phyloP scores from a whole-genome alignment of 345 rosid genomes.

The Rubroshorea leprosula region DNA sequence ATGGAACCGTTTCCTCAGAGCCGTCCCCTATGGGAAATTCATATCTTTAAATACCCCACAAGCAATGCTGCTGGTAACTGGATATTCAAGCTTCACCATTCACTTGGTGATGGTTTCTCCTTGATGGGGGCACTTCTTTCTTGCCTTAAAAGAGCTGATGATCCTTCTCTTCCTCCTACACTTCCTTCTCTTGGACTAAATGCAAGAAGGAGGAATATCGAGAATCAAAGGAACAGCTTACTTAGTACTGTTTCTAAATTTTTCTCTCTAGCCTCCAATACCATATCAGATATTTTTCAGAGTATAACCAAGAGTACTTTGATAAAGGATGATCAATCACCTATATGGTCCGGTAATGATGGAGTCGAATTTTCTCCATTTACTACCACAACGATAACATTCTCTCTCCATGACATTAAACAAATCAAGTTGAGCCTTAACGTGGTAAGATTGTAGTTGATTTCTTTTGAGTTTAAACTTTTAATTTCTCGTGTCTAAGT shows the following conservation, averaged over 20 bases:
- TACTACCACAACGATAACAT: slow-evolving; percentile 13
- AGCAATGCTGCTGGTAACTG: slow-evolving; percentile 17
- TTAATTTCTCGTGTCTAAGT: too few species aligned
- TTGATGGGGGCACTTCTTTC: slow-evolving; percentile 37
- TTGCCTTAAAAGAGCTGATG: slow-evolving; percentile 29
- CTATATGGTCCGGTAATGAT: slow-evolving; percentile 15
- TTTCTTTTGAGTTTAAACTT: too few species aligned
- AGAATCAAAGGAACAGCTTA: too few species aligned
- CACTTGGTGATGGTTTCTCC: slow-evolving; percentile 38
- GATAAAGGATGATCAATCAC: slow-evolving; percentile 22
- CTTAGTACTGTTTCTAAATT: background rate
- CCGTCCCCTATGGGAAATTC: slow-evolving; percentile 37
- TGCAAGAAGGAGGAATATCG: background rate
- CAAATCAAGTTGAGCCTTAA: slow-evolving; percentile 21
- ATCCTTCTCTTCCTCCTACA: slow-evolving; percentile 30
- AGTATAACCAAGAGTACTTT: slow-evolving; percentile 23
- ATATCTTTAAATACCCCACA: slow-evolving; percentile 28
- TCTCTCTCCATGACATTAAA: slow-evolving; percentile 27
- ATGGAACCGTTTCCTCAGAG: slow-evolving; percentile 10
- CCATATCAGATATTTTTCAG: slow-evolving; percentile 17
- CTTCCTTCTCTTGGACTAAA: slow-evolving; percentile 18
- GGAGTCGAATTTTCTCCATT: slow-evolving; percentile 15
- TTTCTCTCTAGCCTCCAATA: slow-evolving; percentile 3
- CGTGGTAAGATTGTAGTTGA: background rate
- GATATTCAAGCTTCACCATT: slow-evolving; percentile 35